Evolutionary conservation across 176 grass and related monocot genomes (phyloP).

Genomic region (Triticum monococcum): DNA sequence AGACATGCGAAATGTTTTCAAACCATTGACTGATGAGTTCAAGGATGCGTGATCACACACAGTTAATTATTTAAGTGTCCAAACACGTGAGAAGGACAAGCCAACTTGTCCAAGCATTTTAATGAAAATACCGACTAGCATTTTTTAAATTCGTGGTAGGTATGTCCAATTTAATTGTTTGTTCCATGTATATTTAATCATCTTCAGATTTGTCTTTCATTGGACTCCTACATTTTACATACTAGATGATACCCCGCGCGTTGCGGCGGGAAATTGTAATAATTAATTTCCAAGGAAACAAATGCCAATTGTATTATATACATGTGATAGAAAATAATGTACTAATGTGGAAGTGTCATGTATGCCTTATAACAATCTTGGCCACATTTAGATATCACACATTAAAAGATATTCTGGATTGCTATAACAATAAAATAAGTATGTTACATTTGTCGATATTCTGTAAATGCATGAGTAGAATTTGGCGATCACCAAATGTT

Average conservation of each 20-base stretch:
- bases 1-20: no score
- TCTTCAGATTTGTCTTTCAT: not conserved
- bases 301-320: no score
- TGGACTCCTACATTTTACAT: not conserved
- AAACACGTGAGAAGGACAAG: no score
- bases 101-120: no score
- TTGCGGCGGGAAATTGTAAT: no score
- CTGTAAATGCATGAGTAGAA: not conserved
- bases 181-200: not conserved
- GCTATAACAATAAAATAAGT: not conserved
- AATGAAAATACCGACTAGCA: not conserved
- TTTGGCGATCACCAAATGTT: not conserved
- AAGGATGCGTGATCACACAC: no score
- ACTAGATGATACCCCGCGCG: no score
- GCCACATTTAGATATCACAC: not conserved
- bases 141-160: not conserved
- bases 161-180: not conserved
- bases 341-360: no score
- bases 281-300: no score
- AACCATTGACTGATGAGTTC: no score
- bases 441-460: not conserved
- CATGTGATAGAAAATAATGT: no score
- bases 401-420: not conserved
- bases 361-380: not conserved
- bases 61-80: no score